Conservation (phyloP, 2,329 filamentous ascomycete species). For the Monilinia laxa region DNA sequence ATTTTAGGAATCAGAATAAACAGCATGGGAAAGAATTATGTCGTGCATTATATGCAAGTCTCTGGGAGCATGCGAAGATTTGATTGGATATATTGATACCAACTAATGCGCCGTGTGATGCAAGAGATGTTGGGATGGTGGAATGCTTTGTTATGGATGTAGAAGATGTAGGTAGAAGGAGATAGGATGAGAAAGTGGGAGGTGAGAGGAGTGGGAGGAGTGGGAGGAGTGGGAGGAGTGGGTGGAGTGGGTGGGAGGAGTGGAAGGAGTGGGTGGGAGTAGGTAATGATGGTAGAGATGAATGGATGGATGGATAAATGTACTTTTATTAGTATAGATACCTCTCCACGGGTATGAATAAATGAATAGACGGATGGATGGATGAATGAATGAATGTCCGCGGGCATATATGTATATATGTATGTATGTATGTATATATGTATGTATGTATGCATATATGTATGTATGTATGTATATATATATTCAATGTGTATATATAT, state of each 20-base stretch:
- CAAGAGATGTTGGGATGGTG: neutral
- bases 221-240: neutral
- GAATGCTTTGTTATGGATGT: neutral
- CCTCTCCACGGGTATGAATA: too few species aligned
- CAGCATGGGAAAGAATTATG: constrained; percentile 11
- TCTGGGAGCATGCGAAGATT: neutral
- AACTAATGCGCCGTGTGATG: constrained; percentile 14
- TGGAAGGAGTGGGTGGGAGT: neutral
- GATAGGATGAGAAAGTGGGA: neutral
- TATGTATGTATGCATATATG: too few species aligned
- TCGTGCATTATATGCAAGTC: constrained; percentile 23
- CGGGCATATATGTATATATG: too few species aligned
- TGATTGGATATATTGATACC: constrained; percentile 8
- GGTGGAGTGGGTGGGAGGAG: too few species aligned
- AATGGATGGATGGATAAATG: too few species aligned
- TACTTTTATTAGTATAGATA: too few species aligned
- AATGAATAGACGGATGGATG: too few species aligned
- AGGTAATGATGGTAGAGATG: neutral
- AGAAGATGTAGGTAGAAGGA: neutral
- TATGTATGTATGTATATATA: too few species aligned
- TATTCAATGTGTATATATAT: too few species aligned
- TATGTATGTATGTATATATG: too few species aligned
- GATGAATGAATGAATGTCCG: too few species aligned
- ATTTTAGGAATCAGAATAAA: constrained; percentile 1
- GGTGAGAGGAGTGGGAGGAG: neutral